Evolutionary conservation across 2,329 filamentous ascomycete species (phyloP).

Genomic region (Talaromyces sp.): DNA sequence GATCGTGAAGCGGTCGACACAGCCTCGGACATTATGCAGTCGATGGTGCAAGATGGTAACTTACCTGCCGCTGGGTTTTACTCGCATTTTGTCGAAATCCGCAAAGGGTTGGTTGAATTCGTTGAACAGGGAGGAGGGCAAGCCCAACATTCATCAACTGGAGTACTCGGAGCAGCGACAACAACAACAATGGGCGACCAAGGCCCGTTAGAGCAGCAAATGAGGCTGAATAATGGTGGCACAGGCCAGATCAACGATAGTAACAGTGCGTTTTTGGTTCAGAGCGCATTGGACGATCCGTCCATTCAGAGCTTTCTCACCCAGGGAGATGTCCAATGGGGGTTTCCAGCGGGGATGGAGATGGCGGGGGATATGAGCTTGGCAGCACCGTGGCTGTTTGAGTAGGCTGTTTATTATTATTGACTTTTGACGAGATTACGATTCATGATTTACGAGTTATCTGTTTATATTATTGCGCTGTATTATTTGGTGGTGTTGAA

Average conservation of each 20-base stretch:
- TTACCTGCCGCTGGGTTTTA: slow-evolving; percentile 12
- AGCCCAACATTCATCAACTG: slow-evolving; percentile 1
- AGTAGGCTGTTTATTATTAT: slow-evolving; percentile 1
- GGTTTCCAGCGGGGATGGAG: slow-evolving; percentile 9
- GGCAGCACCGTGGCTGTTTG: slow-evolving; percentile 11
- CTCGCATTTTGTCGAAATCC: slow-evolving; percentile 11
- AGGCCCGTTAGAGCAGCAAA: not conserved
- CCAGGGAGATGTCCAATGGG: slow-evolving; percentile 11
- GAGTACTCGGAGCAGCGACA: not conserved
- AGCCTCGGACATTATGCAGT: slow-evolving; percentile 13
- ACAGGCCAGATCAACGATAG: slow-evolving; percentile 2
- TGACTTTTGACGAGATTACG: not conserved
- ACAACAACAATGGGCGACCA: not conserved
- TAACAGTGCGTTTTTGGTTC: slow-evolving; percentile 6
- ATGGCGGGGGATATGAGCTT: slow-evolving; percentile 7
- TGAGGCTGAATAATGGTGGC: not conserved
- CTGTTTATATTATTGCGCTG: not conserved
- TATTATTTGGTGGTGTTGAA: not conserved
- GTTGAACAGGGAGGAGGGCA: slow-evolving; percentile 1
- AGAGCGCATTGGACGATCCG: slow-evolving; percentile 10
- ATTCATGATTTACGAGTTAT: not conserved
- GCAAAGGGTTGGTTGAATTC: slow-evolving; percentile 9
- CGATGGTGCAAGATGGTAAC: slow-evolving; percentile 13
- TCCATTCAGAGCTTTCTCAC: slow-evolving; percentile 12
- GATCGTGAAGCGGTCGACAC: slow-evolving; percentile 14